Conservation (phyloP, 208 protist species). For the Leishmania major region DNA sequence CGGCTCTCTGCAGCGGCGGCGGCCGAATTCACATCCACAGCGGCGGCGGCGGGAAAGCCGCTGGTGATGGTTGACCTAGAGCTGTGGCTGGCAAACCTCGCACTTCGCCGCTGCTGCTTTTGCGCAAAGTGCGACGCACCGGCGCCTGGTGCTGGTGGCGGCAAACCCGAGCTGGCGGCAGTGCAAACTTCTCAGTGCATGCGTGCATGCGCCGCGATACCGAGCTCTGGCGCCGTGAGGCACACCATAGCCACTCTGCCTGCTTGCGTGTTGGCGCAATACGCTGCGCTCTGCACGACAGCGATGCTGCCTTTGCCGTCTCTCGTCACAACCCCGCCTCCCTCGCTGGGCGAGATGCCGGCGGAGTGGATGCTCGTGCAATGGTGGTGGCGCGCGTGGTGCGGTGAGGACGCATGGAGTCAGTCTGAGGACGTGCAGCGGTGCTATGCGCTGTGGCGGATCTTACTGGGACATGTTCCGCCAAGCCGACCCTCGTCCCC, state of each 20-base stretch:
- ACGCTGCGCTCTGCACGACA: background rate
- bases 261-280: slow-evolving; percentile 18
- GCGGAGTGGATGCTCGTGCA: slow-evolving; percentile 16
- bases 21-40: background rate
- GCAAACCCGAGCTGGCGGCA: background rate
- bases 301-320: background rate
- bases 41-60: background rate
- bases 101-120: slow-evolving; percentile 39
- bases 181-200: background rate
- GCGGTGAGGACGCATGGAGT: background rate
- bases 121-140: background rate
- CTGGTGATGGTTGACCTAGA: slow-evolving; percentile 13
- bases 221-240: slow-evolving; percentile 16
- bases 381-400: slow-evolving; percentile 27
- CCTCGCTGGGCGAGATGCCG: slow-evolving; percentile 3
- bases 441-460: slow-evolving; percentile 31
- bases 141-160: background rate
- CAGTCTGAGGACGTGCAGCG: slow-evolving; percentile 13
- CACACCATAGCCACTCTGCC: slow-evolving; percentile 17
- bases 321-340: background rate
- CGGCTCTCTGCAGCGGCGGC: slow-evolving; percentile 12
- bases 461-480: slow-evolving; percentile 8
- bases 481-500: background rate
- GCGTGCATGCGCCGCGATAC: background rate
- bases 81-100: slow-evolving; percentile 27